Evolutionary conservation across 768 basidiomycete genomes (phyloP).

Genomic region (Naganishia friedmannii): DNA sequence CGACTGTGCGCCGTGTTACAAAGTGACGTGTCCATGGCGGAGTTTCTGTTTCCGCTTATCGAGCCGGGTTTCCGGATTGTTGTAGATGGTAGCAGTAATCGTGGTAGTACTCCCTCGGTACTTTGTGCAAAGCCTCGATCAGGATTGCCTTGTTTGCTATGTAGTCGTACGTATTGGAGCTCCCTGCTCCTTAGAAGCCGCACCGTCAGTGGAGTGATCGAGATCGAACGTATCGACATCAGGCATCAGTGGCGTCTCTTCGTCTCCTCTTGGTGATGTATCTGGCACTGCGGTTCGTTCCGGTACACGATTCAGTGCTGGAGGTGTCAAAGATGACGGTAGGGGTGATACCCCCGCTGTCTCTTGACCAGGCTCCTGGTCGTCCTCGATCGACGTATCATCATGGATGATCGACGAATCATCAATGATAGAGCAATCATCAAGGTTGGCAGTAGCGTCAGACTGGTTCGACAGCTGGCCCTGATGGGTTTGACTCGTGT

Average conservation of each 20-base stretch:
- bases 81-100: no score
- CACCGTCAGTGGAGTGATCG: not conserved
- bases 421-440: not conserved
- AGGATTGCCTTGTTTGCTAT: no score
- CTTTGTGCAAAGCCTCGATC: no score
- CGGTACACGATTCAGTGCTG: not conserved
- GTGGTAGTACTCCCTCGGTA: no score
- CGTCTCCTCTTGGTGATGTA: not conserved
- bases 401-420: no score
- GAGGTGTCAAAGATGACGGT: not conserved
- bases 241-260: not conserved
- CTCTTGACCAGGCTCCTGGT: not conserved
- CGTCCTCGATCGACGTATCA: not conserved
- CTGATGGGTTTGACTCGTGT: not conserved
- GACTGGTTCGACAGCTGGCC: not conserved
- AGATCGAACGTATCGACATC: slow-evolving; percentile 15
- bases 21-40: not conserved
- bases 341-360: not conserved
- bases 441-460: not conserved
- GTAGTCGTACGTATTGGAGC: not conserved
- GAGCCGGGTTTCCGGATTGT: no score
- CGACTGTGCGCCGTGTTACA: not conserved
- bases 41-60: no score
- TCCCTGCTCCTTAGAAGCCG: not conserved
- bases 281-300: not conserved